phyloP scores from a whole-genome alignment of 306 rosid genomes.

The Amphicarpaea edgeworthii region DNA sequence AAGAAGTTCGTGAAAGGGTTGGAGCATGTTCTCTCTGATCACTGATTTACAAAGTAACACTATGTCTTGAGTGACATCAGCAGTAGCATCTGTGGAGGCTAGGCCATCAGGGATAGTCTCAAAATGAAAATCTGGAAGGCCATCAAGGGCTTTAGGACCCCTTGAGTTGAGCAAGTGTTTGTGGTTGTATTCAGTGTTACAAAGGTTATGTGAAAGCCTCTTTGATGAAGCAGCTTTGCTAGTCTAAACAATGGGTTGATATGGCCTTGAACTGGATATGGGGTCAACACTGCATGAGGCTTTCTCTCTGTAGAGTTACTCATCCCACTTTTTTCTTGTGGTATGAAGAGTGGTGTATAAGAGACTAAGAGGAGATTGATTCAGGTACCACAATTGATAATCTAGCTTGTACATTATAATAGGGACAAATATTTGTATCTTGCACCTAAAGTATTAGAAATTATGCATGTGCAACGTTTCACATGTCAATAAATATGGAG shows the following conservation, averaged over 20 bases:
- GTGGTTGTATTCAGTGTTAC: neutral
- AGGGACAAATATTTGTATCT: too few relatives aligned
- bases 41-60: neutral
- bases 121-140: conserved; percentile 26
- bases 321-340: neutral
- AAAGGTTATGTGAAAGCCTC: conserved; percentile 41
- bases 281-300: conserved; percentile 40
- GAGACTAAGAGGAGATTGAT: too few relatives aligned
- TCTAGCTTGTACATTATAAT: too few relatives aligned
- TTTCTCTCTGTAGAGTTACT: conserved; percentile 50
- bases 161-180: neutral
- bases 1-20: neutral
- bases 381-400: too few relatives aligned
- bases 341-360: neutral
- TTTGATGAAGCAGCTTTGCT: conserved; percentile 33
- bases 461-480: too few relatives aligned
- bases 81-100: conserved; percentile 13
- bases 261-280: conserved; percentile 48
- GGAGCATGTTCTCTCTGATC: neutral
- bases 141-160: neutral
- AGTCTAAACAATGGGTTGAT: conserved; percentile 34
- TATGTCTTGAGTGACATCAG: neutral
- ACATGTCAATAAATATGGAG: too few relatives aligned
- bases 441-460: too few relatives aligned
- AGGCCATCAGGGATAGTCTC: conserved; percentile 39